Base-by-base conservation (phyloP, 441 rosid species). In the Brassica hybrid region DNA sequence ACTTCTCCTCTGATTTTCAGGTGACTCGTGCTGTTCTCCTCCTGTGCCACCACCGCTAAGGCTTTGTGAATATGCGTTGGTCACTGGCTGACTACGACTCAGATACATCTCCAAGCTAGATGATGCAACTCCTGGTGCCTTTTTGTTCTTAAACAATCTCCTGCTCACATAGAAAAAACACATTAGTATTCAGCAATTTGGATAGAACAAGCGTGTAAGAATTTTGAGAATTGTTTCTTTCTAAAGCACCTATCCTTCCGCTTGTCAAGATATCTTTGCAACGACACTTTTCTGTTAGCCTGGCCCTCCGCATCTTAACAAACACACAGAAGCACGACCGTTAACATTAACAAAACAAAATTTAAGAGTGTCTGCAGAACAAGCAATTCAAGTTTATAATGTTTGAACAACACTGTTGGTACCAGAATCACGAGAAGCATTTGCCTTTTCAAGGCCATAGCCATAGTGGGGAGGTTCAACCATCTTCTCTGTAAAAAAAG, bases 231-330 rank as follows among this genome's bases (percentile, higher is more conserved):
- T 34, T 71, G 78, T 65, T 43, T 48, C 61, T 65, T 68, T 23
- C 21, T 43, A 17, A 18, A 2, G 14, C 54, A 93, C 98, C 98
- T 93, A 84, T 91, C 97, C 69, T 91, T 91, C 23, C 87, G 84
- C 88, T 91, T 93, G 65, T 91, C 95, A n/a, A 58, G 88, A 76
- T 90, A 93, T 85, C 91, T 87, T 83, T 87, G 94, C 88, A 90
- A 73, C 23, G 85, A 88, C 19, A 83, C 83, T 82, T 85, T 85
- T 76, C 98, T 84, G 85, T 82, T 90, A 16, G 85, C 82, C 74
- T 88, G 97, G 68, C 91, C 90, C 41, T 91, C 97, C 69, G 77
- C 77, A 86, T 89, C 96, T 90, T 80, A 79, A 79, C 65, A 78
- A 34, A 59, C 54, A n/a, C n/a, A 58, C 52, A 27, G 9, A 56